Evolutionary conservation across 2,329 filamentous ascomycete genomes (phyloP), one percentile per base, ranked within the genome.

Genomic region (Verticillium nonalfalfae): DNA sequence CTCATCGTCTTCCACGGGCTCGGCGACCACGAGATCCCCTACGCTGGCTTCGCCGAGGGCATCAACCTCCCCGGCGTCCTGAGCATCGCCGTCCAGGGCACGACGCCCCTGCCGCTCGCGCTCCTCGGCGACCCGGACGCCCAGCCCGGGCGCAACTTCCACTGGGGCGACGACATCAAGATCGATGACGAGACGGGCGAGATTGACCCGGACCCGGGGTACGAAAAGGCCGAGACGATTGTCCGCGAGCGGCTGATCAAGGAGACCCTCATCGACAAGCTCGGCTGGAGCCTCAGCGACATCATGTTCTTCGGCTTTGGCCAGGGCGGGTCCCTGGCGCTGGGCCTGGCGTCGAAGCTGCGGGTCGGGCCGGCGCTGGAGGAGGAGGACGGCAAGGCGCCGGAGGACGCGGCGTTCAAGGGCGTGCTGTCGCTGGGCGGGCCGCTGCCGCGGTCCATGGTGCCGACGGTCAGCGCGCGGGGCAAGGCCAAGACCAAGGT

Each of bases 1-100:
- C 85, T 96, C 64, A 77, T 96, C 70, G 84, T 96, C 59, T 85
- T 96, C 62, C 93, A 96, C 74, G 92, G 92, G 65, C 84, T 96
- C 13, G 93, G 93, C 64, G 93, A 96, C 76, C 86, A 83, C 38
- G 84, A 91, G 63, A 69, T 72, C 3, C 81, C 90, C 39, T 96
- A 95, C 73, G 82, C 85, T 63, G 76, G 77, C 55, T 89, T 96
- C 64, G 90, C 87, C 21, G 79, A 80, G 61, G 86, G 85, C 66
- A 76, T 96, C 63, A 80, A 83, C 63, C 84, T 96, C 3, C 91
- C 92, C 0, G 90, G 93, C 69, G 93, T 93, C 59, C 83, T 88
- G 61, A 86, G 87, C 68, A 83, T 97, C 60, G 84, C 90, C 7
- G 78, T 96, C 52, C 89, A 90, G 69, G 93, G 88, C 0, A 87